These are phyloP conservation scores for Nigrograna mackinnonii DNA, from an alignment of 2,329 filamentous ascomycete species.

Conservation along the genomic window DNA sequence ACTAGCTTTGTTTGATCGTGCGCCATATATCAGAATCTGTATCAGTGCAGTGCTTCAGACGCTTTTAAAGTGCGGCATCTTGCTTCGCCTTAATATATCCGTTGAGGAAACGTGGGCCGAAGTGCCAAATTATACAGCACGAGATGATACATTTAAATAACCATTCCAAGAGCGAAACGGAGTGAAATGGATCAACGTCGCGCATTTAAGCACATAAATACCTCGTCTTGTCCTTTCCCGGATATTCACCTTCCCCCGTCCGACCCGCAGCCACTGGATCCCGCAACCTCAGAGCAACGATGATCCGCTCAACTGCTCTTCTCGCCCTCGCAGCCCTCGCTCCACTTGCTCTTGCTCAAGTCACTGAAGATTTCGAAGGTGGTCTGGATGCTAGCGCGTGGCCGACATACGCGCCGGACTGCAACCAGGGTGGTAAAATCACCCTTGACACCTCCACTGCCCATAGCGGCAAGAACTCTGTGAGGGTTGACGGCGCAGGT, in stretches of 20 bases:
- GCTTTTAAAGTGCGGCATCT: too few species aligned
- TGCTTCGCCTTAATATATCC: too few species aligned
- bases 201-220: slow-evolving; percentile 1
- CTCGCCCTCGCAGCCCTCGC: slow-evolving; percentile 51
- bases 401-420: slow-evolving; percentile 63
- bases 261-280: neutral
- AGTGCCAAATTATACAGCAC: neutral
- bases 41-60: too few species aligned
- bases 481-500: slow-evolving; percentile 75
- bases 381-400: slow-evolving; percentile 62
- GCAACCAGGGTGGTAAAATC: slow-evolving; percentile 62
- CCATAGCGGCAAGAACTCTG: slow-evolving; percentile 65
- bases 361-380: slow-evolving; percentile 60
- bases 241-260: neutral
- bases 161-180: neutral
- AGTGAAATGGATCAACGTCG: neutral
- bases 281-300: slow-evolving; percentile 18
- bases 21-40: too few species aligned
- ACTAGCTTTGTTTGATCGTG: too few species aligned
- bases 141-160: neutral
- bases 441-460: slow-evolving; percentile 60
- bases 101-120: neutral
- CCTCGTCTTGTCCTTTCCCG: neutral
- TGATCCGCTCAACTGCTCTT: slow-evolving; percentile 50
- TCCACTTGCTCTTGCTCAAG: slow-evolving; percentile 55